A percentile compares a stretch with the other conserved stretches of the same genome.
These are phyloP conservation scores for Metarhizium robertsii DNA, from an alignment of 2,329 filamentous ascomycete species.

Conservation along the genomic window DNA sequence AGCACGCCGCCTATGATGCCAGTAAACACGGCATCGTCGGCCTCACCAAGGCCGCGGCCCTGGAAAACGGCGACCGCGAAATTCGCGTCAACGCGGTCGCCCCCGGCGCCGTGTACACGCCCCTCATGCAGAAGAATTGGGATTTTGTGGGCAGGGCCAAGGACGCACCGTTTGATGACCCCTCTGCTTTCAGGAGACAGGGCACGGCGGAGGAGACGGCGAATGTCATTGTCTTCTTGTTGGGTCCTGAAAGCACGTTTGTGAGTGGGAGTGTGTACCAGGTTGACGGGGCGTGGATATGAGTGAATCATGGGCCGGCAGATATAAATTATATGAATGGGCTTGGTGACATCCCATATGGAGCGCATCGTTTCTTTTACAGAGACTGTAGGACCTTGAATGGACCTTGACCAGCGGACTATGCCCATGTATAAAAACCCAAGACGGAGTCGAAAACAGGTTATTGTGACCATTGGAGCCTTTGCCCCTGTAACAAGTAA, in stretches of 20 bases:
- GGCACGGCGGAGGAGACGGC: constrained; percentile 39
- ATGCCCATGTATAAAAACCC: too few relatives aligned
- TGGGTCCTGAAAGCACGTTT: constrained; percentile 36
- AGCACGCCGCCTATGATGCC: constrained; percentile 22
- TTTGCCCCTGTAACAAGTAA: too few relatives aligned
- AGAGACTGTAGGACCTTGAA: too few relatives aligned
- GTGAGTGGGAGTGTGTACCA: constrained; percentile 35
- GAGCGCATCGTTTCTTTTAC: too few relatives aligned
- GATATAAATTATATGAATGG: too few relatives aligned
- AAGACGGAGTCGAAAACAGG: too few relatives aligned
- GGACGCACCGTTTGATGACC: constrained; percentile 31
- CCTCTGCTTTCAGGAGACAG: constrained; percentile 30
- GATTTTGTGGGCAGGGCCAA: constrained; percentile 20
- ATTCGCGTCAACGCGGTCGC: constrained; percentile 35
- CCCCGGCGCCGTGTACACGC: constrained; percentile 38
- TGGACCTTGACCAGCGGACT: too few relatives aligned
- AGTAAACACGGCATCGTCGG: constrained; percentile 27
- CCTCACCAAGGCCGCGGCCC: constrained; percentile 21
- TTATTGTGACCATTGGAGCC: too few relatives aligned
- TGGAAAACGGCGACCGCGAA: constrained; percentile 28
- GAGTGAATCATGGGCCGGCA: background rate
- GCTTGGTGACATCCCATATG: too few relatives aligned
- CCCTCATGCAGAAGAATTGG: constrained; percentile 35
- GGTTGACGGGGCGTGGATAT: constrained; percentile 33
- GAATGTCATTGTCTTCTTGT: constrained; percentile 36